Base-by-base conservation (phyloP, 73 alveolate genomes). In the Paramecium primaurelia region DNA sequence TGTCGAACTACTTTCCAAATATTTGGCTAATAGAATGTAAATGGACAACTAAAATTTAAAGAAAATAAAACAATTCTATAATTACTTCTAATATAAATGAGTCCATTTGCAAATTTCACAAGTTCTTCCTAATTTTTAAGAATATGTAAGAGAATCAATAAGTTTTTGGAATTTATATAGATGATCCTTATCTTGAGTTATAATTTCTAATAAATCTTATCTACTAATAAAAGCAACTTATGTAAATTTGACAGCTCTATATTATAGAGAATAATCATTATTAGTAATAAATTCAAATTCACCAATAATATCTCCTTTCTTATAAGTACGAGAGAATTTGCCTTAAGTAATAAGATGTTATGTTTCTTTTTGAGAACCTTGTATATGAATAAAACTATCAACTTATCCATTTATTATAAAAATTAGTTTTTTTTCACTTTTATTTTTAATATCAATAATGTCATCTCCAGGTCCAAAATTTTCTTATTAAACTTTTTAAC, bases 61-160 rank as follows among this genome's bases (percentile, higher is more conserved):
- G 14, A 30, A 45, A 80, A 54, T 54, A 20, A 45, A 45, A 80
- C 34, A 22, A 73, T 36, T 64, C 84, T 28, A 64, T 80, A 80
- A 32, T 32, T 80, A 80, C 91, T 80, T 64, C 3, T 32, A 45
- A 80, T 80, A 80, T 32, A 32, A 26, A 25, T 80, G 91, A 2
- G 91, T 80, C 91, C 91, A 80, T 4, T 49, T 80, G 73, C 91
- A 80, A 12, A 80, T 47, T 26, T 80, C 91, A 47, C 91, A 80
- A 32, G 58, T 80, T 80, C 75, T 80, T 42, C 91, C 77, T 10
- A 25, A 28, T 16, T 12, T 45, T 6, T 47, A n/a, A 12, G 47
- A 45, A 26, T 44, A 80, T 0, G 58, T 45, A 0, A 80, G 30
- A 38, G 47, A 22, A 25, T 80, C 91, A 8, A 9, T 80, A 18